Base-by-base conservation (phyloP, 345 rosid genomes). In the Lumnitzera littorea region DNA sequence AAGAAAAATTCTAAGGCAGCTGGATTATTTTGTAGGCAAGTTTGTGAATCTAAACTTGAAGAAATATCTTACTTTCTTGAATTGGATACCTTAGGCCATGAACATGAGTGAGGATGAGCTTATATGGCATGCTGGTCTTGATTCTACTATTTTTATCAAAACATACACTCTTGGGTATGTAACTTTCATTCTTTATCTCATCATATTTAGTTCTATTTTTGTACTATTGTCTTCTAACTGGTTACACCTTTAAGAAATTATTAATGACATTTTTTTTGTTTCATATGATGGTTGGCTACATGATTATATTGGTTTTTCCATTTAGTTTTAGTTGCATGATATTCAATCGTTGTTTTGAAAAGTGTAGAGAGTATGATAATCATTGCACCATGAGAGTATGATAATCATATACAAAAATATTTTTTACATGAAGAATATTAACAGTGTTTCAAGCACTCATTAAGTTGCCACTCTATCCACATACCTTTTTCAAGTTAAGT, bases 41-140 rank as follows among this genome's bases (percentile, higher is more conserved):
- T 84, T 94, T 65, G 95, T 94, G 23, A 94, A 94, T 68, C 87
- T 90, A 62, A 81, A 94, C 74, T 59, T 62, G 76, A 77, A 41
- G 60, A 90, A 91, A 24, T 94, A 90, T 59, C 73, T 90, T 50
- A 81, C 91, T 61, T 94, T 94, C 85, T 69, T 94, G 25, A 94
- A 83, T 76, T 94, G 97, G 99, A 94, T 94, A 97, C 97, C 99
- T 64, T 88, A 94, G 66, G 99, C 99, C 71, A 24, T 90, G 86
- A 86, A 65, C 72, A 90, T 90, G 91, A 72, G 74, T 52, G 97
- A 94, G 65, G 36, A 84, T 12, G 85, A 90, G 73, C 86, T 94
- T 63, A 79, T 90, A 41, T 74, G 57, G 60, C 99, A 90, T 65
- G 97, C 99, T 63, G 97, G 99, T 24, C 85, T 94, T 46, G 99